phyloP scores from a whole-genome alignment of 176 grass and related monocot species.

The Bromus sterilis region DNA sequence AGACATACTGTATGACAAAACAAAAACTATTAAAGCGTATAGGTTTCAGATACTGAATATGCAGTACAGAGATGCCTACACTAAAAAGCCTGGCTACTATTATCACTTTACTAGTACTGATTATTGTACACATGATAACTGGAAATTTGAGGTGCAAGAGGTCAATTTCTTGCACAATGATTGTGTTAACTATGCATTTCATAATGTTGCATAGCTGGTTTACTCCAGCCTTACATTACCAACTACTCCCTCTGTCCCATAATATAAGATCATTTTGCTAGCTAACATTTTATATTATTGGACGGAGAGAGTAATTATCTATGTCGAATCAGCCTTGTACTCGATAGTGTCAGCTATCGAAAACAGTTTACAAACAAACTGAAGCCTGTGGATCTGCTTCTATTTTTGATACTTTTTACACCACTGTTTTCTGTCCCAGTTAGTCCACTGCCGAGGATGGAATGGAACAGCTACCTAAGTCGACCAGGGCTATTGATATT shows the following conservation, averaged over 20 bases:
- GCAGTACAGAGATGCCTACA: too few species aligned
- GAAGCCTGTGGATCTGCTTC: not conserved
- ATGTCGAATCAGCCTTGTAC: not conserved
- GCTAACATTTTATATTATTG: too few species aligned
- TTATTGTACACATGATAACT: not conserved
- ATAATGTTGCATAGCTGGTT: not conserved
- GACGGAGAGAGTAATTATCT: too few species aligned
- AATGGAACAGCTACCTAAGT: not conserved
- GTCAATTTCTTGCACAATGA: not conserved
- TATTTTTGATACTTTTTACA: slow-evolving; percentile 22
- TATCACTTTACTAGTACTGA: not conserved
- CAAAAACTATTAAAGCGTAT: too few species aligned
- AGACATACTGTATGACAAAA: too few species aligned
- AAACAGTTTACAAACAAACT: not conserved
- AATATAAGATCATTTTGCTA: too few species aligned
- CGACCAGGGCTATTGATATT: not conserved
- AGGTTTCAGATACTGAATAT: too few species aligned
- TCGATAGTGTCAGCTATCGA: not conserved
- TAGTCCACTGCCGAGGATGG: not conserved
- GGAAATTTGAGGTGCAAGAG: not conserved
- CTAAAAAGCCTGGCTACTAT: not conserved
- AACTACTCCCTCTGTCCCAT: too few species aligned
- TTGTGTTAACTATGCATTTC: not conserved
- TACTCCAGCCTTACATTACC: not conserved
- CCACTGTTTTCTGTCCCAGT: not conserved